Evolutionary conservation across 2,329 filamentous ascomycete genomes (phyloP), one percentile per base, ranked within the genome.

Genomic region (Colletotrichum chrysophilum): DNA sequence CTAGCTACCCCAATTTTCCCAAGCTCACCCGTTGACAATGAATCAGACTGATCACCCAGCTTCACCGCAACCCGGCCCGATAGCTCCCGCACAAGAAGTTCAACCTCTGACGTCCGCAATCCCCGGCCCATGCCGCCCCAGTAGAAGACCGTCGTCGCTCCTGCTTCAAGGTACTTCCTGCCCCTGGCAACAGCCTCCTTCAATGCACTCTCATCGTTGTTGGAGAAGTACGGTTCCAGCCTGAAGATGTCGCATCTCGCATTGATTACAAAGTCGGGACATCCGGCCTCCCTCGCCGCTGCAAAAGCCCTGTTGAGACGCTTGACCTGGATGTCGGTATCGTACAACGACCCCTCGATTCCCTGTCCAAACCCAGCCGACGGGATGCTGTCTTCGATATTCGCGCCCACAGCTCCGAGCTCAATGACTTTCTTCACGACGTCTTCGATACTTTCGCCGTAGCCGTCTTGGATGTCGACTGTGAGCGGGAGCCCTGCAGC

Each of bases 401-500:
- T 93, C 64, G 87, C 88, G 0, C 91, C 91, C 2, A 89, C 88
- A 0, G 86, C 91, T 1, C 91, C 91, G 0, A 88, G 74, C 4
- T 84, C 80, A n/a, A 93, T 86, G 1, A 88, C 84, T 3, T 79
- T 79, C 7, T 81, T 80, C 4, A 92, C 83, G 0, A 85, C 88
- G 6, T 87, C 84, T 7, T 83, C 86, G 3, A 91, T 84, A 24
- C 80, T 79, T 4, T 86, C 81, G 3, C 87, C 88, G 76, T 92
- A 93, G 0, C 91, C 91, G 78, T 93, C 91, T 80, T 93, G 91
- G 4, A 93, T 80, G 78, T 93, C 91, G 7, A 88, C 89, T 0
- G 88, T 90, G 1, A 93, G 80, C 0, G 90, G 89, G 3, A 89
- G 82, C 7, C 84, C 82, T 48, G 84, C 82, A 14, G 83, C 78